These are phyloP conservation scores for Xylaria sp. DNA, from an alignment of 2,329 filamentous ascomycete genomes.

Conservation along the genomic window DNA sequence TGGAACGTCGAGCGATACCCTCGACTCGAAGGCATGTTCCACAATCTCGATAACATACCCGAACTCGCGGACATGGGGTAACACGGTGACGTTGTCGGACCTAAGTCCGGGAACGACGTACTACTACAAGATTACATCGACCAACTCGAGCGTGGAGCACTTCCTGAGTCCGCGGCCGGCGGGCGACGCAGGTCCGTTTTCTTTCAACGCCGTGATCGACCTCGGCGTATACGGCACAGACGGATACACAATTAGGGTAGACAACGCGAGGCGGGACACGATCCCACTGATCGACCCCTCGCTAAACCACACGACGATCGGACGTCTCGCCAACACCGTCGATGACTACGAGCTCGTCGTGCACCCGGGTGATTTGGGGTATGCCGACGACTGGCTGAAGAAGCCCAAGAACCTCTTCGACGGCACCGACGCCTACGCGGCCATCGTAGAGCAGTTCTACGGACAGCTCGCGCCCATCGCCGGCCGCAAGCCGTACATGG, in stretches of 20 bases:
- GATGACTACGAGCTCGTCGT: constrained; percentile 66
- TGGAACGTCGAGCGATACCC: constrained; percentile 54
- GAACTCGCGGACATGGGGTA: constrained; percentile 64
- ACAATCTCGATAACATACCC: constrained; percentile 59
- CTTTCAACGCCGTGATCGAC: constrained; percentile 63
- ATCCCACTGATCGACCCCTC: constrained; percentile 61
- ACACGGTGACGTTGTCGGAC: constrained; percentile 57
- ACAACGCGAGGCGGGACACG: constrained; percentile 57
- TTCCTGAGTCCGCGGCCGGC: constrained; percentile 64
- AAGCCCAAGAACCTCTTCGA: constrained; percentile 57
- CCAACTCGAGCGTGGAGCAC: constrained; percentile 62
- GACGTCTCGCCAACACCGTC: constrained; percentile 59
- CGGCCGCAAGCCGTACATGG: constrained; percentile 65
- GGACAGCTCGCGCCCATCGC: constrained; percentile 64
- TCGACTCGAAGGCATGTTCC: constrained; percentile 57
- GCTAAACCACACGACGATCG: constrained; percentile 69
- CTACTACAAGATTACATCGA: constrained; percentile 68
- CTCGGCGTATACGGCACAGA: constrained; percentile 64
- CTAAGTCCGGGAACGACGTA: constrained; percentile 65
- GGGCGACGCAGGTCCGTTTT: constrained; percentile 65
- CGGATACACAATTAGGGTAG: constrained; percentile 60
- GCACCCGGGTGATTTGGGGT: constrained; percentile 66
- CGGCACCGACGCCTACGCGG: constrained; percentile 62
- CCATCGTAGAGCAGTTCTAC: constrained; percentile 67
- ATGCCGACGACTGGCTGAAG: constrained; percentile 67